Evolutionary conservation across 176 grass and related monocot genomes (phyloP), one percentile per base, ranked within the genome.

Genomic region (Aegilops sharonensis): DNA sequence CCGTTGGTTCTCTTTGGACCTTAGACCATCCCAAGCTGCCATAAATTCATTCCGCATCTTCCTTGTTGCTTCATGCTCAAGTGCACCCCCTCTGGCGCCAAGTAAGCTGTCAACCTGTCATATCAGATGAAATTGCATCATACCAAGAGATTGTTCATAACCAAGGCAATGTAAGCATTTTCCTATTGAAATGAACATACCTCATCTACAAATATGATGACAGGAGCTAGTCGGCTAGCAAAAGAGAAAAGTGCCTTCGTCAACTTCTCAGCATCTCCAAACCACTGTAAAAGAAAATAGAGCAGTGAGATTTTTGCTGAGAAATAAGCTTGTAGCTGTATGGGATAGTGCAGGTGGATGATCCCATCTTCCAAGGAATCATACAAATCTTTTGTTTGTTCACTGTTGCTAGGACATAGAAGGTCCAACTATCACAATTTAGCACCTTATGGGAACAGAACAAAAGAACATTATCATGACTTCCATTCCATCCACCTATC

Each of bases 41-140:
- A 99, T 99, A 88, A 99, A 99, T 87, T 96, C 97, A 31, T 96
- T 99, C 31, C 92, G 87, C 92, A 99, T 91, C 85, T 92, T 94
- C 86, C 97, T 90, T 85, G 97, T 99, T 88, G 97, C 97, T 88
- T 99, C 97, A 85, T 99, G 97, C 87, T 99, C 97, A 88, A 94
- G 91, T 74, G 90, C 89, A 64, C 97, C 97, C 76, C 97, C 97
- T 93, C 94, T 87, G 65, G 97, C 97, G 43, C 97, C 97, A 69
- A 99, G 92, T 85, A 99, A 89, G 83, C 94, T 96, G 47, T 99
- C 97, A 77, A 99, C 97, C 97, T 99, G 77, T 64, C 42, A 90
- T 42, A 85, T 64, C 59, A 59, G 76, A 73, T 57, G n/a, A 80
- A 75, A 85, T 18, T 66, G 18, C 1, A 68, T 77, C 27, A 65